These are phyloP conservation scores for Prototheca wickerhamii DNA, from an alignment of 163 green algal genomes.

Conservation along the genomic window DNA sequence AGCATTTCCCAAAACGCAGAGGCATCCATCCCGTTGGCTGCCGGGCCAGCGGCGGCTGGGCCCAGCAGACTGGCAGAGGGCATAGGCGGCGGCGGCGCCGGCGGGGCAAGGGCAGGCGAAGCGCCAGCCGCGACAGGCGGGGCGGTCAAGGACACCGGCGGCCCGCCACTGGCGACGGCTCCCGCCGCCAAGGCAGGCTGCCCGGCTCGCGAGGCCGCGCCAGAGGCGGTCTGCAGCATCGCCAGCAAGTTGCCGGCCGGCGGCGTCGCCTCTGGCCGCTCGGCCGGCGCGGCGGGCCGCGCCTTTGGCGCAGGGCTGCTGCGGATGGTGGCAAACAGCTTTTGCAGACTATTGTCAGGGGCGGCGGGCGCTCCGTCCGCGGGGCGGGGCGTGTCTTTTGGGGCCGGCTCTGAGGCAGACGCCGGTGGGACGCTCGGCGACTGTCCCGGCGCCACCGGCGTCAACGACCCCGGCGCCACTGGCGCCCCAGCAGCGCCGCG, in stretches of 20 bases:
- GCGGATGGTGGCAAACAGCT: background rate
- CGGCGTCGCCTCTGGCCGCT: background rate
- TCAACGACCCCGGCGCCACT: too few relatives aligned
- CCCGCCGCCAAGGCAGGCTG: too few relatives aligned
- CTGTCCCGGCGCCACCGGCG: background rate
- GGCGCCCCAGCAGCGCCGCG: too few relatives aligned
- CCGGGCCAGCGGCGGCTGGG: background rate
- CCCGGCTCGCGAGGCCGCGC: too few relatives aligned
- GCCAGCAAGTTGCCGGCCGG: too few relatives aligned
- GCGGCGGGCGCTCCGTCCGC: background rate
- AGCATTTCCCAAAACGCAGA: slow-evolving; percentile 2
- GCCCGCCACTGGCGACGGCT: too few relatives aligned
- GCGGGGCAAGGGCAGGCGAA: background rate
- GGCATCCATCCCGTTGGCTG: background rate
- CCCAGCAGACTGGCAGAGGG: background rate
- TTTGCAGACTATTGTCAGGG: background rate
- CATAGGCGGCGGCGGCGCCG: background rate
- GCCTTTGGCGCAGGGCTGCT: background rate
- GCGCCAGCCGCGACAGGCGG: background rate
- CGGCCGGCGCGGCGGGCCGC: background rate
- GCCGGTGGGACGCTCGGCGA: background rate
- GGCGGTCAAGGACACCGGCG: too few relatives aligned
- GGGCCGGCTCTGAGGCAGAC: background rate
- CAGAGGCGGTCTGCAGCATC: too few relatives aligned
- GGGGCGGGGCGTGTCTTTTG: background rate